Conservation (phyloP, 192 early-diverging fungal genomes). For the Chytriomyces confervae region DNA sequence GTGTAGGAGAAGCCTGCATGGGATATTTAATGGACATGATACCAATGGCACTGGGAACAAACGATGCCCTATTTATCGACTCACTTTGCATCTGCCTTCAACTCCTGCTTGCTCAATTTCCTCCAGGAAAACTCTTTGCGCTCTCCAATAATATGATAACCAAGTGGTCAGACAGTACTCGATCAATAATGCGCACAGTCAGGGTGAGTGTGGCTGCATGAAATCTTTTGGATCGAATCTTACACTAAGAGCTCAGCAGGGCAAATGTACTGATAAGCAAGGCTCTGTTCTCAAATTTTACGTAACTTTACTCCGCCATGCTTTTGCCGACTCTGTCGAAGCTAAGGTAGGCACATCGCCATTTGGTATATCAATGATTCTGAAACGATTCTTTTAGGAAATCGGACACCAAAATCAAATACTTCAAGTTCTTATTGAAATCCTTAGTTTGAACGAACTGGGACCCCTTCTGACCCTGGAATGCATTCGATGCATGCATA, state of each 20-base stretch:
- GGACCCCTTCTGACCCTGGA: slow-evolving; percentile 33
- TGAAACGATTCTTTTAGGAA: neutral
- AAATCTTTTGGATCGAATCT: no score
- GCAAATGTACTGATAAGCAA: slow-evolving; percentile 28
- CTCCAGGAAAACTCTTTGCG: slow-evolving; percentile 33
- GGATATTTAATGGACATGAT: slow-evolving; percentile 26
- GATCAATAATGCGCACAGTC: no score
- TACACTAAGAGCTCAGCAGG: neutral
- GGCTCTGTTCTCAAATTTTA: slow-evolving; percentile 26
- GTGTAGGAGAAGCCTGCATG: slow-evolving; percentile 24
- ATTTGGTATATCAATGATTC: neutral
- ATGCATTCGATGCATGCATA: slow-evolving; percentile 41
- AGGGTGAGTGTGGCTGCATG: no score
- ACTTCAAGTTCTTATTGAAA: slow-evolving; percentile 3
- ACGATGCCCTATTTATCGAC: slow-evolving; percentile 36
- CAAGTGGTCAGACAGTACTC: no score
- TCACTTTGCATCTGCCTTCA: slow-evolving; percentile 39
- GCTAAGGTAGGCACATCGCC: slow-evolving; percentile 31
- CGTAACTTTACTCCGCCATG: slow-evolving; percentile 38
- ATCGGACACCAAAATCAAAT: slow-evolving; percentile 1
- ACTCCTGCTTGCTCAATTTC: slow-evolving; percentile 38
- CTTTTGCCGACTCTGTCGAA: slow-evolving; percentile 35
- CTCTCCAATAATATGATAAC: slow-evolving; percentile 4
- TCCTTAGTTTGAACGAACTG: slow-evolving; percentile 16
- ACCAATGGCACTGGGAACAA: neutral